Conservation (phyloP, 805 yeast genomes). For the Peterozyma toletana region DNA sequence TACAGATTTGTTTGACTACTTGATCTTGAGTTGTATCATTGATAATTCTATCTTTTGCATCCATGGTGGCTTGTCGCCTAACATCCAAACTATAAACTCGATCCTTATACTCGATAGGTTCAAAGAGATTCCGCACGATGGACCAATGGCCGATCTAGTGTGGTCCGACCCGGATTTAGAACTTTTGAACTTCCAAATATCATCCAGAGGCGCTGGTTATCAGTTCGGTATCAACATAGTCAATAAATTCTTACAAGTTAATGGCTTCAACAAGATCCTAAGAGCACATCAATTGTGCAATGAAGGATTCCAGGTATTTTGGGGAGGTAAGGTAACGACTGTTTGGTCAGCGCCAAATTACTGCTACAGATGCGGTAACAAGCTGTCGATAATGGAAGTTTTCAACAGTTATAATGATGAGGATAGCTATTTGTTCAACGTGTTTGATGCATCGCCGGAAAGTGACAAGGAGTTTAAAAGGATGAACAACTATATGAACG, state of each 20-base stretch:
- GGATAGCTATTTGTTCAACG: slow-evolving; percentile 65
- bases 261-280: slow-evolving; percentile 71
- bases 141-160: slow-evolving; percentile 98
- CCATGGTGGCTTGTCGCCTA: slow-evolving; percentile 96
- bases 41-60: slow-evolving; percentile 89
- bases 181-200: slow-evolving; percentile 68
- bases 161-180: slow-evolving; percentile 98
- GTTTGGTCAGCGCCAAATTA: slow-evolving; percentile 99
- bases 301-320: slow-evolving; percentile 89
- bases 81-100: slow-evolving; percentile 90
- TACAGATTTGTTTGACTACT: slow-evolving; percentile 88
- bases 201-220: slow-evolving; percentile 97
- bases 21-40: slow-evolving; percentile 83
- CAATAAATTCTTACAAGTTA: slow-evolving; percentile 72
- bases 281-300: slow-evolving; percentile 97
- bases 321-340: slow-evolving; percentile 86
- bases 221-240: slow-evolving; percentile 91
- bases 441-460: slow-evolving; percentile 96
- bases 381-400: slow-evolving; percentile 94
- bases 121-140: slow-evolving; percentile 96
- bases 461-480: slow-evolving; percentile 52
- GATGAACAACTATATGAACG: slow-evolving; percentile 32
- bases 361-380: slow-evolving; percentile 94
- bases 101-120: slow-evolving; percentile 85
- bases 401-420: slow-evolving; percentile 50